Base-by-base conservation (phyloP, 2,329 filamentous ascomycete genomes). In the Cryphonectria naterciae region DNA sequence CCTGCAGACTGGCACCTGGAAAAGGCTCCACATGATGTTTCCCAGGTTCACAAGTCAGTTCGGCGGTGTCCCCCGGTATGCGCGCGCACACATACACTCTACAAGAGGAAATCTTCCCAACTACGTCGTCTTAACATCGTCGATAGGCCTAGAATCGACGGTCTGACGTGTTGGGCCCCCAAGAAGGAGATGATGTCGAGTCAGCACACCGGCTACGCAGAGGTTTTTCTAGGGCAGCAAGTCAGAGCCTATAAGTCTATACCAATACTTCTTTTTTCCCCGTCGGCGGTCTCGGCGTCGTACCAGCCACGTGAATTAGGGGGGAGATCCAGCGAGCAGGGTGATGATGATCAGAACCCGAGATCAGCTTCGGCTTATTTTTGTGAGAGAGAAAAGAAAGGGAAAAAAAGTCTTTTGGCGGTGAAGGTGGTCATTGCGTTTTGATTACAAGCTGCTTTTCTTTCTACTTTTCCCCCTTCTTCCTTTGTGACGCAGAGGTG, bases 281-380 rank as follows among this genome's bases (percentile, higher is more conserved):
- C 87, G n/a, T 86, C 0, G 86, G 81, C 15, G 88, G 88, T 2
- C 91, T 80, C 0, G 89, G 89, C 0, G 88, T 81, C 0, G 88
- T 91, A 77, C 88, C 88, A 32, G 90, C 70, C 43, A 90, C 82
- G 76, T 91, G 91, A 73, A 90, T 86, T 68, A 89, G 74, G 0
- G 89, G 89, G 74, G 91, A 91, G 8, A 89, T 80, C 46, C 90
- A 87, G 73, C 90, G 86, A 43, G 84, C 80, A 0, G 79, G 80
- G 69, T 81, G 78, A 68, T 78, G 79, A 68, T 78, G 74, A 65
- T 74, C 71, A n/a, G 58, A 65, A 11, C 52, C 56, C 46, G 13
- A 68, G 35, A 35, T 58, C 58, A 2, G 64, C 17, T 19, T n/a
- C 32, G 32, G 25, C 37, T 2, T 41, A 17, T 1, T 22, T 41